Percentiles rank a stretch among this genome's conserved stretches.
Conservation (phyloP, 2,329 filamentous ascomycete species). For the Fusarium circinatum region DNA sequence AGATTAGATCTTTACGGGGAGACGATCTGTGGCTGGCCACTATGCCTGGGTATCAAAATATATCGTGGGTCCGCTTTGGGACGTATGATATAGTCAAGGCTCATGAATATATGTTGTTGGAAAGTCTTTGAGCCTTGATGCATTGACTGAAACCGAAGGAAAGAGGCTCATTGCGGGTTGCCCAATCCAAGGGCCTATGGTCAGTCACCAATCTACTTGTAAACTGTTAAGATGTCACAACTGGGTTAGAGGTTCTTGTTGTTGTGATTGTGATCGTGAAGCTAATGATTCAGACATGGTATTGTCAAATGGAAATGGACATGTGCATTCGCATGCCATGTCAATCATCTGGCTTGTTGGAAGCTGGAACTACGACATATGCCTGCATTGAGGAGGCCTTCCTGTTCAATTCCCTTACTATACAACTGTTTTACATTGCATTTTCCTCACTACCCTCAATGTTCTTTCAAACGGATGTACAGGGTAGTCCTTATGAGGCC, state of each 20-base stretch:
- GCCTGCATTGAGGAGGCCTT: fast-evolving
- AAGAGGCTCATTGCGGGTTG: no score
- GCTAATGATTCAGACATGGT: background rate
- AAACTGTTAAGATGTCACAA: background rate
- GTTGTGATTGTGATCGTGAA: background rate
- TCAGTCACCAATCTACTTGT: fast-evolving
- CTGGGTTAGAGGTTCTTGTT: fast-evolving
- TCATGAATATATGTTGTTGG: fast-evolving
- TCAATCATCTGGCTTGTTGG: background rate
- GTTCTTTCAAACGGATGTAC: background rate
- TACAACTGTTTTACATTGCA: fast-evolving
- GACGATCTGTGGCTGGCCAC: background rate
- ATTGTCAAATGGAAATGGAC: fast-evolving
- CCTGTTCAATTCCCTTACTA: fast-evolving
- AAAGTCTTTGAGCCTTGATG: no score
- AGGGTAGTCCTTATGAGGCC: background rate
- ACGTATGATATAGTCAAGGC: background rate
- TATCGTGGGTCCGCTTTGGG: background rate
- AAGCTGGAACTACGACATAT: no score
- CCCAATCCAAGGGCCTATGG: no score
- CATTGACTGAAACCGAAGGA: no score
- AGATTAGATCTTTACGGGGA: background rate
- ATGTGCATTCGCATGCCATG: background rate
- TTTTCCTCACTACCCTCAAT: no score
- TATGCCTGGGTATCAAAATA: background rate